A percentile compares a stretch with the other conserved stretches of the same genome.
These are phyloP conservation scores for Clonostachys rosea DNA, from an alignment of 2,329 filamentous ascomycete genomes.

Conservation along the genomic window DNA sequence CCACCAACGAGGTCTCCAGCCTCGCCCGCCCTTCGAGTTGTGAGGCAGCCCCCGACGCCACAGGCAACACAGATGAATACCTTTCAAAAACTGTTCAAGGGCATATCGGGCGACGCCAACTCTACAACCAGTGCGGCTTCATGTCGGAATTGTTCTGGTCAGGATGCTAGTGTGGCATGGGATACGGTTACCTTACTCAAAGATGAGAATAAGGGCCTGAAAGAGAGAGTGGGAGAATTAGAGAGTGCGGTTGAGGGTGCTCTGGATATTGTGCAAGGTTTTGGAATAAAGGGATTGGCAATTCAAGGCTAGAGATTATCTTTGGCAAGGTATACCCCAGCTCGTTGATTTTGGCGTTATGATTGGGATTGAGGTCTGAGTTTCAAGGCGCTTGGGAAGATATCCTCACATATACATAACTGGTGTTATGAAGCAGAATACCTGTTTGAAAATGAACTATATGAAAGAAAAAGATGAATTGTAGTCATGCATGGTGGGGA, in stretches of 20 bases:
- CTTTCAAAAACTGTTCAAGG: constrained; percentile 35
- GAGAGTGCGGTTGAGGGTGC: constrained; percentile 58
- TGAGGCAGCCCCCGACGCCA: constrained; percentile 26
- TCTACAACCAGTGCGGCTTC: constrained; percentile 15
- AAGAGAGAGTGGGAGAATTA: constrained; percentile 52
- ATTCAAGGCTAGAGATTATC: too few relatives aligned
- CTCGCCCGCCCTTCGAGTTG: background rate
- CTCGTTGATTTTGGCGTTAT: too few relatives aligned
- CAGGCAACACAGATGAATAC: constrained; percentile 25
- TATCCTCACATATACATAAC: too few relatives aligned
- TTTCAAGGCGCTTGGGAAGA: too few relatives aligned
- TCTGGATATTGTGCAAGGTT: constrained; percentile 53
- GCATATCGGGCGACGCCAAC: constrained; percentile 29
- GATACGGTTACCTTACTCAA: constrained; percentile 57
- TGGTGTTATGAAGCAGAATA: too few relatives aligned
- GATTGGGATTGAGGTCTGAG: too few relatives aligned
- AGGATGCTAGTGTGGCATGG: constrained; percentile 57
- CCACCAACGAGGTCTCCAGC: constrained; percentile 13
- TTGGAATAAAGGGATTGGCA: constrained; percentile 22
- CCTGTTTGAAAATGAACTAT: too few relatives aligned
- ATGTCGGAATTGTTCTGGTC: constrained; percentile 55
- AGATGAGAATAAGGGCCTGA: constrained; percentile 58
- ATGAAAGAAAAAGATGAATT: too few relatives aligned
- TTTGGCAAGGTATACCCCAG: too few relatives aligned
- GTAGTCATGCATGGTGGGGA: too few relatives aligned